Evolutionary conservation across 1,139 yeast species (phyloP).

Genomic region (Taphrina communis): DNA sequence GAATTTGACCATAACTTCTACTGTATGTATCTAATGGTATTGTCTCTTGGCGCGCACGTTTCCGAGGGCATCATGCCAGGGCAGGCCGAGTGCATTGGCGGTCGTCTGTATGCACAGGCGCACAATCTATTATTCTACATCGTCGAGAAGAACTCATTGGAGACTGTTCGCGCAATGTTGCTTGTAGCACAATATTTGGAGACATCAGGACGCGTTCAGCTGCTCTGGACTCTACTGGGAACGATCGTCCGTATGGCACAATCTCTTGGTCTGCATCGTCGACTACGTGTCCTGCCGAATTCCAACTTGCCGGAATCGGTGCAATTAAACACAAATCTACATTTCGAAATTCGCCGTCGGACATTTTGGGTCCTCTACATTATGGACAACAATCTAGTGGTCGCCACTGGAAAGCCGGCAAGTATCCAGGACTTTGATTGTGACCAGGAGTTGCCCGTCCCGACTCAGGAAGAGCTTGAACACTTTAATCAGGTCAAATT

Average conservation of each 20-base stretch:
- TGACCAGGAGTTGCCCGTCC: slow-evolving; percentile 44
- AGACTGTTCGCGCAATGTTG: slow-evolving; percentile 60
- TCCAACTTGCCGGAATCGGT: slow-evolving; percentile 49
- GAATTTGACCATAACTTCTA: background rate
- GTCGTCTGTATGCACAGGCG: slow-evolving; percentile 22
- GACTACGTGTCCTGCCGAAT: slow-evolving; percentile 53
- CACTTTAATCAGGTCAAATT: background rate
- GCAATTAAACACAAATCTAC: slow-evolving; percentile 48
- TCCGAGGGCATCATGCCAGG: background rate
- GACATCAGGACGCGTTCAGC: slow-evolving; percentile 57
- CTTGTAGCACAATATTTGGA: slow-evolving; percentile 59
- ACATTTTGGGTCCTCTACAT: slow-evolving; percentile 66
- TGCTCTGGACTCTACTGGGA: slow-evolving; percentile 54
- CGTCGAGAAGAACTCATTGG: slow-evolving; percentile 58
- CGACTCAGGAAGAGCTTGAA: slow-evolving; percentile 12
- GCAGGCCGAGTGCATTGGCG: background rate
- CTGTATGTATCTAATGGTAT: slow-evolving; percentile 47
- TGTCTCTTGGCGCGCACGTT: slow-evolving; percentile 50
- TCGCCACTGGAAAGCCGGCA: slow-evolving; percentile 68
- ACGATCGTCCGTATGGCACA: slow-evolving; percentile 66
- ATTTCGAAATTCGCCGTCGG: slow-evolving; percentile 55
- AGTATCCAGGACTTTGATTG: slow-evolving; percentile 59
- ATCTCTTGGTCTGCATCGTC: slow-evolving; percentile 69
- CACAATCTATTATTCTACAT: background rate
- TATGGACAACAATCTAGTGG: slow-evolving; percentile 62